A percentile compares a stretch with the other conserved stretches of the same genome.
phyloP scores from a whole-genome alignment of 2,329 filamentous ascomycete species.

The Colletotrichum sojae region DNA sequence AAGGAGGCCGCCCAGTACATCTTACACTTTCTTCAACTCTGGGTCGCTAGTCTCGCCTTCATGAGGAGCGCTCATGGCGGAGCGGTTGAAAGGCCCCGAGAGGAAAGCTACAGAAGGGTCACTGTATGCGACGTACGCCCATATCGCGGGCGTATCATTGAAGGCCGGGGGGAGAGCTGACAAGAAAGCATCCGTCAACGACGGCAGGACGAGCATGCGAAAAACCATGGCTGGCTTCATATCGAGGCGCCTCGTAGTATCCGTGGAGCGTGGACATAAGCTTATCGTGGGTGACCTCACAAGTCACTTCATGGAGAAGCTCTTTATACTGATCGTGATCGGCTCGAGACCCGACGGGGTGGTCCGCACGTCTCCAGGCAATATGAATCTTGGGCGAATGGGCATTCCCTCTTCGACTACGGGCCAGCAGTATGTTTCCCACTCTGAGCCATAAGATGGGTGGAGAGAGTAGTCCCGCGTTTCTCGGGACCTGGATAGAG shows the following conservation, averaged over 20 bases:
- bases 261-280: not conserved
- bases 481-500: not conserved
- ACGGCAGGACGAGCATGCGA: not conserved
- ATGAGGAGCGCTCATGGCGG: not conserved
- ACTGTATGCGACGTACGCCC: constrained; percentile 15
- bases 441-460: too few species aligned
- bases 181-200: not conserved
- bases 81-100: not conserved
- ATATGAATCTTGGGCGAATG: too few species aligned
- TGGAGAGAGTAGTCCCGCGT: too few species aligned
- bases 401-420: too few species aligned
- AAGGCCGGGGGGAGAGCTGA: constrained; percentile 6
- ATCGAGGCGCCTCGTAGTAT: not conserved
- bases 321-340: too few species aligned
- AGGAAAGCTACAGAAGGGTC: constrained; percentile 16
- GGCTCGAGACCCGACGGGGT: too few species aligned
- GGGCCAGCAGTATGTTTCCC: too few species aligned
- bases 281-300: too few species aligned
- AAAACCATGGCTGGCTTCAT: not conserved
- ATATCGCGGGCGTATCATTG: not conserved
- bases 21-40: constrained; percentile 7
- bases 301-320: too few species aligned
- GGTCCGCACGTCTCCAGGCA: not conserved
- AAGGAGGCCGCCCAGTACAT: not conserved
- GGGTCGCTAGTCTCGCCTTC: not conserved